A percentile compares a stretch with the other conserved stretches of the same genome.
Evolutionary conservation across 805 yeast species (phyloP).

Genomic region (Barnettozyma salicaria): DNA sequence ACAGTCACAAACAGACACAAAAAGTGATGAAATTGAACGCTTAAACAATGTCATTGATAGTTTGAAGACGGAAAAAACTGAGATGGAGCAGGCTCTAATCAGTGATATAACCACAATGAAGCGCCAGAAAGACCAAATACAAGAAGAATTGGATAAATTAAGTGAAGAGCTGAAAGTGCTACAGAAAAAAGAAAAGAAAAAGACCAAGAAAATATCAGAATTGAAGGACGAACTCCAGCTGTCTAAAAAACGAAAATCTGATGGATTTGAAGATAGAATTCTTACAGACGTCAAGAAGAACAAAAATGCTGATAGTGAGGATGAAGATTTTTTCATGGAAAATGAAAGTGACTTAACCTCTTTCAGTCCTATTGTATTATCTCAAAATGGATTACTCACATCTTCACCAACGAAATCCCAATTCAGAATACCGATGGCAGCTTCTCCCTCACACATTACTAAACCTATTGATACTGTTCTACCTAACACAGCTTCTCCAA

Average conservation of each 20-base stretch:
- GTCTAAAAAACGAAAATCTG: slow-evolving; percentile 17
- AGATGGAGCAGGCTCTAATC: slow-evolving; percentile 1
- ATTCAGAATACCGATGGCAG: slow-evolving; percentile 1
- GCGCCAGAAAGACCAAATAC: slow-evolving; percentile 4
- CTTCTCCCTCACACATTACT: slow-evolving; percentile 19
- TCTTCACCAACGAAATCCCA: slow-evolving; percentile 6
- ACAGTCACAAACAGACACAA: background rate
- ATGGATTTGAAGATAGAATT: background rate
- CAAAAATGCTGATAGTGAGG: slow-evolving; percentile 3
- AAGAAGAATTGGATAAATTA: background rate
- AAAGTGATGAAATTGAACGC: background rate
- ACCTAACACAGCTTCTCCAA: background rate
- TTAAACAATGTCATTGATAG: slow-evolving; percentile 1
- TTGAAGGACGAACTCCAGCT: slow-evolving; percentile 5
- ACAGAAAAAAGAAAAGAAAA: slow-evolving; percentile 15
- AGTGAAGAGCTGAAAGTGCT: slow-evolving; percentile 2
- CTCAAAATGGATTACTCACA: background rate
- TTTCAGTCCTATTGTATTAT: slow-evolving; percentile 17
- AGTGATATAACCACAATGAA: slow-evolving; percentile 4
- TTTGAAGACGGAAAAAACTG: background rate
- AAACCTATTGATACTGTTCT: slow-evolving; percentile 14
- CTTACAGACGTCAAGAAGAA: background rate
- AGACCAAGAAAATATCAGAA: slow-evolving; percentile 12
- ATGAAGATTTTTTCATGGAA: slow-evolving; percentile 11
- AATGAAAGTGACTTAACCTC: slow-evolving; percentile 12